A percentile compares a stretch with the other conserved stretches of the same genome.
Evolutionary conservation across 1,284 basidiomycete species (phyloP).

Genomic region (Ceratobasidium sp.): DNA sequence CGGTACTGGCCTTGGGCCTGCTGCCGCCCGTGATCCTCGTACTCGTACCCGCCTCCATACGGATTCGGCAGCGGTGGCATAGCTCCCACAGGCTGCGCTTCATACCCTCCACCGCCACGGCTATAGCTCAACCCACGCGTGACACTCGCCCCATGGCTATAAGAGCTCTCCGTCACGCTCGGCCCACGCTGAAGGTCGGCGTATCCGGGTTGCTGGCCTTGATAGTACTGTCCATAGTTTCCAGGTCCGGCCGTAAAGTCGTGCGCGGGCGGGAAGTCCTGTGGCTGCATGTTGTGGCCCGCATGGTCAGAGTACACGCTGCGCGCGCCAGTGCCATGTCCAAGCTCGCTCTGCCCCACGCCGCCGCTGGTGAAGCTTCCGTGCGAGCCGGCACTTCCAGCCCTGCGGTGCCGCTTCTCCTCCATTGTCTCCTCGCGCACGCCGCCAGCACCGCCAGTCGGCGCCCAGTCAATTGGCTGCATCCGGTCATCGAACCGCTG

Average conservation of each 20-base stretch:
- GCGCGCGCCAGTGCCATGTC: slow-evolving; percentile 50
- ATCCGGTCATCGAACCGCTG: slow-evolving; percentile 83
- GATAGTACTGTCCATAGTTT: slow-evolving; percentile 49
- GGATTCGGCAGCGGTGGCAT: slow-evolving; percentile 29
- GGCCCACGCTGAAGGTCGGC: slow-evolving; percentile 76
- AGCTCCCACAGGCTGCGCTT: slow-evolving; percentile 34
- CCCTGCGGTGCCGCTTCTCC: slow-evolving; percentile 60
- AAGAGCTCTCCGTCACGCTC: slow-evolving; percentile 43
- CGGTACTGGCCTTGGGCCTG: slow-evolving; percentile 32
- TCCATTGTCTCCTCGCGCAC: slow-evolving; percentile 37
- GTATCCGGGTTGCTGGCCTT: slow-evolving; percentile 61
- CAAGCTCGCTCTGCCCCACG: slow-evolving; percentile 57
- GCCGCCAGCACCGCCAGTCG: slow-evolving; percentile 60
- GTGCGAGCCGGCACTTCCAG: slow-evolving; percentile 65
- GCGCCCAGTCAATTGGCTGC: slow-evolving; percentile 85
- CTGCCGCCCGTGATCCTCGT: slow-evolving; percentile 21
- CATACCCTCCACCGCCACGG: slow-evolving; percentile 23
- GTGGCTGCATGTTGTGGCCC: slow-evolving; percentile 50
- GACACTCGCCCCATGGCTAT: slow-evolving; percentile 36
- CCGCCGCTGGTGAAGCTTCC: slow-evolving; percentile 73
- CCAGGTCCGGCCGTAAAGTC: slow-evolving; percentile 80
- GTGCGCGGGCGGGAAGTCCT: slow-evolving; percentile 70
- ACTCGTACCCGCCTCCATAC: slow-evolving; percentile 33
- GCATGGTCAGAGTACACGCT: slow-evolving; percentile 49
- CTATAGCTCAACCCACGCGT: slow-evolving; percentile 36